A percentile compares a stretch with the other conserved stretches of the same genome.
These are phyloP conservation scores for Chlorokybus atmophyticus DNA, from an alignment of 139 green algal genomes.

Conservation along the genomic window DNA sequence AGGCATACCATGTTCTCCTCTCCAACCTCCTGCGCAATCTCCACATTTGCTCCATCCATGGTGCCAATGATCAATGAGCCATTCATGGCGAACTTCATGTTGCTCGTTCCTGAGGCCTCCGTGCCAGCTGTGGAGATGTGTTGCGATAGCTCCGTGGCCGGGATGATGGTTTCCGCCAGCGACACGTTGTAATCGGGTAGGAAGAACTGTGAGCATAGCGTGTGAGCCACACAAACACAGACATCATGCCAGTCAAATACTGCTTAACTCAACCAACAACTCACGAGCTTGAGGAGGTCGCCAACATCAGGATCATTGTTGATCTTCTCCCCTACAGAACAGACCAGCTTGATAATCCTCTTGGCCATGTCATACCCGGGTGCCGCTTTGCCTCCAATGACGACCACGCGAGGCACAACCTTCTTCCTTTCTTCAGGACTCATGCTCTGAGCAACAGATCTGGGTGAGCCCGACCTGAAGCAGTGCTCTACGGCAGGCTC, in stretches of 20 bases:
- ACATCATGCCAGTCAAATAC: no score
- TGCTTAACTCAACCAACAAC: no score
- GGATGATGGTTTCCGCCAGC: constrained; percentile 65
- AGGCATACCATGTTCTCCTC: constrained; percentile 61
- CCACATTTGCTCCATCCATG: constrained; percentile 95
- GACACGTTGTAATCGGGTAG: constrained; percentile 95
- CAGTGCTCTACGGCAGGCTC: no score
- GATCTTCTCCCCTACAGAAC: constrained; percentile 59
- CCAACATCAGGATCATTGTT: constrained; percentile 64
- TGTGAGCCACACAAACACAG: no score
- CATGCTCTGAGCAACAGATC: no score
- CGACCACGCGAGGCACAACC: constrained; percentile 69
- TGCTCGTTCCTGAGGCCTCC: constrained; percentile 81
- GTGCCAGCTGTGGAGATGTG: constrained; percentile 82
- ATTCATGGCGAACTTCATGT: constrained; percentile 99
- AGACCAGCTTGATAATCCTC: constrained; percentile 93
- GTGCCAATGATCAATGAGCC: constrained; percentile 96
- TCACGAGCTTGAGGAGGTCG: constrained; percentile 80
- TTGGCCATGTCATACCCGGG: constrained; percentile 97
- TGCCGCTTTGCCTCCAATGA: constrained; percentile 94
- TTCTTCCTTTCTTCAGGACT: constrained; percentile 42
- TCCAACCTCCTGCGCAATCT: constrained; percentile 83
- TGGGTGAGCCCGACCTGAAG: no score
- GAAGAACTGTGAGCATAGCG: constrained; percentile 61
- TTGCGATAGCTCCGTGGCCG: constrained; percentile 62